phyloP scores from a whole-genome alignment of 306 rosid species.

The Mimosa bimucronata region DNA sequence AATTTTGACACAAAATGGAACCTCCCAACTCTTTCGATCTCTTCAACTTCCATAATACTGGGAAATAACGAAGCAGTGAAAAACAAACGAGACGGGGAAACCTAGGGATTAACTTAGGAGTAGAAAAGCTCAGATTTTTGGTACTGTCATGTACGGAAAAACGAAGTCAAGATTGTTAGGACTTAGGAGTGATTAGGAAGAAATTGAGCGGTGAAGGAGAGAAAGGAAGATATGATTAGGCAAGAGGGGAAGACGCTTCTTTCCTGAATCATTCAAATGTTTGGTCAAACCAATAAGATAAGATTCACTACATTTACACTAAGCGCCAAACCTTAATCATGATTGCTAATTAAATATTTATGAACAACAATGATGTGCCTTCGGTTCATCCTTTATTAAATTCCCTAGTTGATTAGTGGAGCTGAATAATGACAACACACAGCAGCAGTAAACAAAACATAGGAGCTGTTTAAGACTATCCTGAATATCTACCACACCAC shows the following conservation, averaged over 20 bases:
- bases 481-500: too few species aligned
- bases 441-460: too few species aligned
- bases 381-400: too few species aligned
- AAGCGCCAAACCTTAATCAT: not conserved
- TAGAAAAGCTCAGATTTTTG: constrained; percentile 6
- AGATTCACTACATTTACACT: not conserved
- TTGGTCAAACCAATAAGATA: not conserved
- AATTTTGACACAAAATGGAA: not conserved
- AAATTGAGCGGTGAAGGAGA: not conserved
- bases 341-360: not conserved
- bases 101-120: constrained; percentile 4
- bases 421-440: too few species aligned
- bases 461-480: too few species aligned
- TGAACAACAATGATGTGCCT: not conserved
- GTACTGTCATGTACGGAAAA: constrained; percentile 25
- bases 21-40: constrained; percentile 22
- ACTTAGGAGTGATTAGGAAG: constrained; percentile 14
- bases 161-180: not conserved
- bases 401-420: too few species aligned
- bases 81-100: not conserved
- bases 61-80: constrained; percentile 24
- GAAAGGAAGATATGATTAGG: not conserved
- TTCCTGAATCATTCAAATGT: not conserved
- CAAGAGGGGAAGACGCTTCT: not conserved
- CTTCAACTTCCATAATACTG: constrained; percentile 45